phyloP scores from a whole-genome alignment of 352 stramenopile genomes.

The Phytophthora palmivora region DNA sequence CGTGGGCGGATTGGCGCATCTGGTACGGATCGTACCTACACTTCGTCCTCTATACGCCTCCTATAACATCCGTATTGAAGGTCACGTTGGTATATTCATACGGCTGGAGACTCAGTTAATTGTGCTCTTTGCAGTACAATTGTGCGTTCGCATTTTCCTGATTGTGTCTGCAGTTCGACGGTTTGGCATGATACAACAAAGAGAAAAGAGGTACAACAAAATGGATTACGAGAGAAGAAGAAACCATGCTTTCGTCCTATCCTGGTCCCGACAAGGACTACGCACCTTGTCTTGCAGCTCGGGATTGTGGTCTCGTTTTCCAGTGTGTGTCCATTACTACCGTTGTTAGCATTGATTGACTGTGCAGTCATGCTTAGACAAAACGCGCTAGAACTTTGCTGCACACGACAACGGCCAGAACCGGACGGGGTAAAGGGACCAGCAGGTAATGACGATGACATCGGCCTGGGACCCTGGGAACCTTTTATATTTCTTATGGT shows the following conservation, averaged over 20 bases:
- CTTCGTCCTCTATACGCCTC: constrained; percentile 25
- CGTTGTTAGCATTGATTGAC: constrained; percentile 51
- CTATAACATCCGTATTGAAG: constrained; percentile 21
- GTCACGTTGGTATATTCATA: constrained; percentile 35
- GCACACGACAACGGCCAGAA: constrained; percentile 46
- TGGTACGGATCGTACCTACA: constrained; percentile 18
- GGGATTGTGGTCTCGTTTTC: constrained; percentile 58
- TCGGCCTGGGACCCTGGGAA: constrained; percentile 39
- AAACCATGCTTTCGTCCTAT: constrained; percentile 33
- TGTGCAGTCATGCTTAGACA: constrained; percentile 48
- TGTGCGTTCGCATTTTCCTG: constrained; percentile 30
- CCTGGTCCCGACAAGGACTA: constrained; percentile 50
- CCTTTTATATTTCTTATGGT: constrained; percentile 40
- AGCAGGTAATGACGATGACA: constrained; percentile 11
- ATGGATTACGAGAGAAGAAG: constrained; percentile 14
- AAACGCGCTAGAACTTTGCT: constrained; percentile 54
- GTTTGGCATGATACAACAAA: constrained; percentile 9
- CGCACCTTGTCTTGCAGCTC: constrained; percentile 50
- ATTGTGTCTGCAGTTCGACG: constrained; percentile 20
- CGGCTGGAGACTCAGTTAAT: constrained; percentile 53
- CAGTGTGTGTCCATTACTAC: constrained; percentile 43
- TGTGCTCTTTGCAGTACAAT: constrained; percentile 39
- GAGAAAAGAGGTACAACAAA: constrained; percentile 9
- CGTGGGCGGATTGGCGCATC: constrained; percentile 15
- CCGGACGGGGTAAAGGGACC: constrained; percentile 29